These are phyloP conservation scores for Diaporthe sp. DNA, from an alignment of 2,329 filamentous ascomycete genomes.

Conservation along the genomic window DNA sequence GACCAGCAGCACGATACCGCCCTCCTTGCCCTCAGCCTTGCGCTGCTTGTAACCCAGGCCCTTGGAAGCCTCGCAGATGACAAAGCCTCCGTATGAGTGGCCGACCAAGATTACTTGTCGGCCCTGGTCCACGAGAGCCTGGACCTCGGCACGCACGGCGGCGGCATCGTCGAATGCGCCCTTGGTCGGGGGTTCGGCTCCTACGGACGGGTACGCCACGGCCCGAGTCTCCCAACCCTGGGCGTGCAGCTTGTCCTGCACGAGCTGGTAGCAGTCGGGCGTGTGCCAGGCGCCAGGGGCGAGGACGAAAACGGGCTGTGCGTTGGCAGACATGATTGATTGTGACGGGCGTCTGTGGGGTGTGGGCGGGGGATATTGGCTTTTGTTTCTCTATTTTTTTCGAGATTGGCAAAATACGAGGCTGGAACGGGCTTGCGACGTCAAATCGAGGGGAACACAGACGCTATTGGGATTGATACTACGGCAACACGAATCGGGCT, in stretches of 20 bases:
- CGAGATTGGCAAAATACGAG: conserved; percentile 19
- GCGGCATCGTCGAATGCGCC: conserved; percentile 47
- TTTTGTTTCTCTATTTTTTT: not conserved
- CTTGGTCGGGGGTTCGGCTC: conserved; percentile 47
- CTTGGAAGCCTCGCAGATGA: conserved; percentile 48
- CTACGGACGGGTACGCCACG: conserved; percentile 50
- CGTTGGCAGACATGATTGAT: conserved; percentile 29
- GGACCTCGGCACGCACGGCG: conserved; percentile 45
- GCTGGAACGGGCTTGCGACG: conserved; percentile 7
- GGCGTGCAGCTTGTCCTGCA: conserved; percentile 46
- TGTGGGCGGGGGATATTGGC: conserved; percentile 1
- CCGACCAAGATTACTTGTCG: conserved; percentile 51
- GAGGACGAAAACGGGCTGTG: conserved; percentile 48
- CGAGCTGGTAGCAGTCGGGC: conserved; percentile 46
- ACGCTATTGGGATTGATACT: not conserved
- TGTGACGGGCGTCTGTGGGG: not conserved
- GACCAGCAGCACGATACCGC: conserved; percentile 50
- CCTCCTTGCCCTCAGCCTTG: conserved; percentile 48
- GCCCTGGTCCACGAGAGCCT: conserved; percentile 44
- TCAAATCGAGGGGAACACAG: not conserved
- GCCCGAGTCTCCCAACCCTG: conserved; percentile 48
- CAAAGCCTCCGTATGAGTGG: conserved; percentile 52
- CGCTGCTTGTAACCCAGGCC: conserved; percentile 50
- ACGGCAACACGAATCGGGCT: conserved; percentile 12
- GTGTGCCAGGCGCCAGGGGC: conserved; percentile 53